Evolutionary conservation across 192 early-diverging fungal genomes (phyloP).

Genomic region (Podochytrium sp.): DNA sequence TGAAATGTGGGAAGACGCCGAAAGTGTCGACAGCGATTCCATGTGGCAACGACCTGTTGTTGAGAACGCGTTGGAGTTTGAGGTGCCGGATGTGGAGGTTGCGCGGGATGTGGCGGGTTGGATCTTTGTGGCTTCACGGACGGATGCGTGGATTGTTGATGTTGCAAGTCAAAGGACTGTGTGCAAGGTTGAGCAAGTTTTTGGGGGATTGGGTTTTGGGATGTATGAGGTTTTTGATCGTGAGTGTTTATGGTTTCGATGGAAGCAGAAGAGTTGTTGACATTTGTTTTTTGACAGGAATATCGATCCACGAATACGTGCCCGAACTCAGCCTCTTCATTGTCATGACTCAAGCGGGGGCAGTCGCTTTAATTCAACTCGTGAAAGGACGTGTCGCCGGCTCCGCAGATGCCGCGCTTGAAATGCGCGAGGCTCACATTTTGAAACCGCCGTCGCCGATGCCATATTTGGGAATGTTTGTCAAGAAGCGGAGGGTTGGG

Average conservation of each 20-base stretch:
- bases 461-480: slow-evolving; percentile 23
- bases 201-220: slow-evolving; percentile 5
- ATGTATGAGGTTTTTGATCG: slow-evolving; percentile 4
- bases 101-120: background rate
- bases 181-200: slow-evolving; percentile 16
- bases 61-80: background rate
- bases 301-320: slow-evolving; percentile 26
- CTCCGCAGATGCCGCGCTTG: too few relatives aligned
- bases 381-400: background rate
- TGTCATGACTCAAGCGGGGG: slow-evolving; percentile 21
- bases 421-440: background rate
- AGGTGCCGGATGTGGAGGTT: background rate
- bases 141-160: slow-evolving; percentile 1
- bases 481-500: background rate
- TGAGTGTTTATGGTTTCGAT: background rate
- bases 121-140: background rate
- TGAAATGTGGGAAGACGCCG: background rate
- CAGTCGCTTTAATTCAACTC: slow-evolving; percentile 5
- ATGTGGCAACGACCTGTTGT: background rate
- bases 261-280: background rate
- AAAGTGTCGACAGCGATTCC: background rate
- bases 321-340: slow-evolving; percentile 15
- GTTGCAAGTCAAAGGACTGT: background rate
- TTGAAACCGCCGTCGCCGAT: background rate
- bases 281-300: background rate